Evolutionary conservation across 768 basidiomycete species (phyloP), one percentile per base, ranked within the genome.

Genomic region (Suillus lakei): DNA sequence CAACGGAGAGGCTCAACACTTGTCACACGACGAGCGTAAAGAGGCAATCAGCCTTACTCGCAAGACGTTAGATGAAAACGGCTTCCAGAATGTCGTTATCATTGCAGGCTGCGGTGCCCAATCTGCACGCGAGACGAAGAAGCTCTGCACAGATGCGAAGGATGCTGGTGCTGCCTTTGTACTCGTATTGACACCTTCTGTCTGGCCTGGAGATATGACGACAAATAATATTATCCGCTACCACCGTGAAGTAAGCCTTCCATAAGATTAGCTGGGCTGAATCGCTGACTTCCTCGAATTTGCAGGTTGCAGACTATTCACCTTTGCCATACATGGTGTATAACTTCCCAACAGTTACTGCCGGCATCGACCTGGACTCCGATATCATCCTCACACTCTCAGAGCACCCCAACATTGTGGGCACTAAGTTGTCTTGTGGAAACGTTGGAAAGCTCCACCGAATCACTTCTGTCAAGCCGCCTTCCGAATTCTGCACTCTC

Each of bases 51-150:
- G 77, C 23, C 74, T 91, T 46, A 91, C 91, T 1, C 84, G 93
- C 28, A 76, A 87, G 61, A 92, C 91, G 1, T 83, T 96, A 13
- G 87, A 95, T 73, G 81, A 85, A 61, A 87, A 89, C 66, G 91
- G 91, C 3, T 91, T 91, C 76, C 74, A 84, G 56, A 78, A 90
- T 46, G 84, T 88, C 46, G 76, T 90, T 16, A 83, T 96, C 50
- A 87, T 95, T 65, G 94, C 91, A 7, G 95, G 95, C 2, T 94
- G 93, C 5, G 95, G 95, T 1, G 91, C 90, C n/a, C 91, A 88
- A 66, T 92, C 91, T 2, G 89, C 92, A 0, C 82, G 88, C 21
- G 92, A 93, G 75, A 94, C 92, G 41, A 84, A 86, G 77, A 77
- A 82, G 72, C 82, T 95, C 18, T 89, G 88, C 69, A 73, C 77